Percentiles rank a stretch among this genome's conserved stretches.
These are phyloP conservation scores for Ichthyophthirius multifiliis DNA, from an alignment of 169 alveolate species.

Conservation along the genomic window DNA sequence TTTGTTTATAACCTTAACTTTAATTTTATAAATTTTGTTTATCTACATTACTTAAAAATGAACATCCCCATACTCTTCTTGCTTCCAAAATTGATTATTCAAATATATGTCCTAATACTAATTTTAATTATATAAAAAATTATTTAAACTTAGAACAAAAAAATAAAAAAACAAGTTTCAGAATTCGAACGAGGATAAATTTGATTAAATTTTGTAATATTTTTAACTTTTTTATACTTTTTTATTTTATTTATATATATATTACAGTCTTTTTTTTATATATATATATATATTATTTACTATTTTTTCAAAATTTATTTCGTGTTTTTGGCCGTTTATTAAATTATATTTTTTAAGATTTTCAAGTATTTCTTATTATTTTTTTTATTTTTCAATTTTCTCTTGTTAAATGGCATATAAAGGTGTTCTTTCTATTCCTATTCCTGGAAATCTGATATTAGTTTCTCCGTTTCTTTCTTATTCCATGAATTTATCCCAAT, in stretches of 20 bases:
- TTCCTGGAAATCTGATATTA: slow-evolving; percentile 10
- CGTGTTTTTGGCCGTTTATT: background rate
- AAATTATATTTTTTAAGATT: background rate
- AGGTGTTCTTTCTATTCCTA: slow-evolving; percentile 2
- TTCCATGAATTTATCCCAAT: slow-evolving; percentile 4
- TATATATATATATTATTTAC: background rate
- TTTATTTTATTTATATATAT: background rate
- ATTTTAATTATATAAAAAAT: background rate
- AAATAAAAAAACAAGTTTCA: background rate
- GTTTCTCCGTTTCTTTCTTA: background rate
- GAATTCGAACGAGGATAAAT: background rate
- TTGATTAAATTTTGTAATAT: background rate
- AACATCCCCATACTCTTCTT: slow-evolving; percentile 4
- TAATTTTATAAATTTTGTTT: too few species aligned
- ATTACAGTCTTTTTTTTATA: background rate
- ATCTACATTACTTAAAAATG: too few species aligned
- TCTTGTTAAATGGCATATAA: background rate
- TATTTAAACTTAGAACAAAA: too few species aligned
- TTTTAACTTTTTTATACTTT: background rate
- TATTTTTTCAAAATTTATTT: background rate
- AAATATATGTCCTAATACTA: background rate
- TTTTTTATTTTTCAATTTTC: background rate
- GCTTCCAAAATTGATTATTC: background rate
- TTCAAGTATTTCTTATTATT: background rate
- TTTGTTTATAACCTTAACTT: too few species aligned